phyloP scores from a whole-genome alignment of 176 grass and related monocot genomes.

The Thinopyrum elongatum region DNA sequence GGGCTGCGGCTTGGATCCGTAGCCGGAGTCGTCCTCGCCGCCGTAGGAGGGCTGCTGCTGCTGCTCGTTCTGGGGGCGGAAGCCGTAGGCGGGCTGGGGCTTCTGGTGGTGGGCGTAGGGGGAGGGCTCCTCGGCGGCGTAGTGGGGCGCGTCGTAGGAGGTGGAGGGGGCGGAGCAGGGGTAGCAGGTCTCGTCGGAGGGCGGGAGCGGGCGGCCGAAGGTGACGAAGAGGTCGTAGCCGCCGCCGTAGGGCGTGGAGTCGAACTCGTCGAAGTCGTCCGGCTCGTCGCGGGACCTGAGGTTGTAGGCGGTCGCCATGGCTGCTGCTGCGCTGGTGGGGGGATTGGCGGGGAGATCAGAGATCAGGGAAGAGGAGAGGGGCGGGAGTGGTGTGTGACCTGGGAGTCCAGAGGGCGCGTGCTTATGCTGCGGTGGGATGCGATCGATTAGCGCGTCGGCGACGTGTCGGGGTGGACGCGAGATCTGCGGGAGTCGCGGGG shows the following conservation, averaged over 20 bases:
- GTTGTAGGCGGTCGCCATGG: slow-evolving; percentile 31
- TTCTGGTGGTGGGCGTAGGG: slow-evolving; percentile 58
- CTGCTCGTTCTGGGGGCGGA: slow-evolving; percentile 63
- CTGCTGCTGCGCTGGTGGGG: not conserved
- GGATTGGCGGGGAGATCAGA: not conserved
- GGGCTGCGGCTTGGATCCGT: slow-evolving; percentile 53
- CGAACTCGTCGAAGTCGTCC: slow-evolving; percentile 86
- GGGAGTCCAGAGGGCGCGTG: not conserved
- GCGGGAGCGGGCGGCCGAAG: slow-evolving; percentile 74
- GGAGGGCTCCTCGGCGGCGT: slow-evolving; percentile 61
- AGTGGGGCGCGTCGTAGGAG: slow-evolving; percentile 66
- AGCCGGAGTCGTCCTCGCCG: not conserved
- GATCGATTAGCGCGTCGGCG: slow-evolving; percentile 1
- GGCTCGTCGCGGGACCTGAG: slow-evolving; percentile 17
- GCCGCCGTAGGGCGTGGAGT: slow-evolving; percentile 90
- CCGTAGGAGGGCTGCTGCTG: slow-evolving; percentile 28
- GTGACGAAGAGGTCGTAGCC: slow-evolving; percentile 72
- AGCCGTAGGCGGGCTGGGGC: slow-evolving; percentile 52
- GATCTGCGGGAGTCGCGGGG: slow-evolving; percentile 18
- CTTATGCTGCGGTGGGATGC: not conserved
- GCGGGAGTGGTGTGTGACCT: not conserved
- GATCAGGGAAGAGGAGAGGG: not conserved
- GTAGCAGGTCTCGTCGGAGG: slow-evolving; percentile 87
- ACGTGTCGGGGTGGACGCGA: not conserved
- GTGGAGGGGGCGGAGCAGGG: slow-evolving; percentile 62